A percentile compares a stretch with the other conserved stretches of the same genome.
These are phyloP conservation scores for Hansenula sp. DNA, from an alignment of 1,139 yeast genomes.

Conservation along the genomic window DNA sequence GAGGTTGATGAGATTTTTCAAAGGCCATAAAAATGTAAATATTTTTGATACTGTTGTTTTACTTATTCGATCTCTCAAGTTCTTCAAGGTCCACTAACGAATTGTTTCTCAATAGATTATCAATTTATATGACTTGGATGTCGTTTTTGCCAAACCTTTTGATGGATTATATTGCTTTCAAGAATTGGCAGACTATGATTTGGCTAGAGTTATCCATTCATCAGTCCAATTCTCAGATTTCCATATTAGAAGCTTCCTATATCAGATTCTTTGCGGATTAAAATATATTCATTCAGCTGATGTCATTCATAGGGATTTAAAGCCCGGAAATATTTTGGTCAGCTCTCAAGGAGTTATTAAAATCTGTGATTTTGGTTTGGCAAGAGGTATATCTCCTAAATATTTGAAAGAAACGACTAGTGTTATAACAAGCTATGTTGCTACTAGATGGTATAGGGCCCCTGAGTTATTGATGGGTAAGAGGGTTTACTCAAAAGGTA, in stretches of 20 bases:
- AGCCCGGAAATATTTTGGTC: slow-evolving; percentile 83
- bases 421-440: slow-evolving; percentile 80
- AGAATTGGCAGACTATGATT: slow-evolving; percentile 77
- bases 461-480: slow-evolving; percentile 79
- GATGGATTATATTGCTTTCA: slow-evolving; percentile 86
- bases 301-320: slow-evolving; percentile 80
- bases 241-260: slow-evolving; percentile 71
- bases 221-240: slow-evolving; percentile 76
- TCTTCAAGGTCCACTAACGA: too few species aligned
- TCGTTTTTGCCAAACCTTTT: slow-evolving; percentile 60
- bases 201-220: slow-evolving; percentile 74
- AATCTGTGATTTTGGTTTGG: slow-evolving; percentile 87
- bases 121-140: slow-evolving; percentile 67
- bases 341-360: slow-evolving; percentile 66
- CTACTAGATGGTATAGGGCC: slow-evolving; percentile 94
- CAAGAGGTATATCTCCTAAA: slow-evolving; percentile 62
- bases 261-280: slow-evolving; percentile 77
- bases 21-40: slow-evolving; percentile 70
- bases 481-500: slow-evolving; percentile 48
- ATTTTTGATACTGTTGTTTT: slow-evolving; percentile 5
- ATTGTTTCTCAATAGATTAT: slow-evolving; percentile 63
- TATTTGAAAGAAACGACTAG: slow-evolving; percentile 32
- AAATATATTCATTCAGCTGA: slow-evolving; percentile 83
- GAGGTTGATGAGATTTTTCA: slow-evolving; percentile 71
- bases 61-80: too few species aligned